Evolutionary conservation across 805 yeast species (phyloP), one percentile per base, ranked within the genome.

Genomic region (Metschnikowia gelsemii): DNA sequence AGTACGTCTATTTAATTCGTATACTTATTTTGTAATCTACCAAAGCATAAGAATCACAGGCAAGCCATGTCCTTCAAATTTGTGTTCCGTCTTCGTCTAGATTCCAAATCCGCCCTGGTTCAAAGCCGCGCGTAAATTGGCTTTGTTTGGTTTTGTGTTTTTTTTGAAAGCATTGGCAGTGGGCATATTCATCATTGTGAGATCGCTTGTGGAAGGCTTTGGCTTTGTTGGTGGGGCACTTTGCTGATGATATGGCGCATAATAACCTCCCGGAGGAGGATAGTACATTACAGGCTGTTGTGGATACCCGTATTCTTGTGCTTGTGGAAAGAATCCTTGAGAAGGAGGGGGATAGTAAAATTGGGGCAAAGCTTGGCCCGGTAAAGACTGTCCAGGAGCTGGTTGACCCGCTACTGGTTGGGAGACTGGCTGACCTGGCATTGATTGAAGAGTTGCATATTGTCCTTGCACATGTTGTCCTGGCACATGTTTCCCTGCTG

Each of bases 81-180:
- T n/a, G n/a, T n/a, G n/a, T n/a, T n/a, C n/a, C n/a, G n/a, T n/a
- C n/a, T n/a, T n/a, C n/a, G 23, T 26, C 36, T 62, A 83, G 26
- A 84, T 82, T 33, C 91, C 91, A 63, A 83, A 84, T 40, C 73
- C 73, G 22, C 84, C 85, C 42, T 76, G 79, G 54, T 77, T 75
- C 35, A 84, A 71, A 2, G 87, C 86, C 38, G 79, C 74, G 51
- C 88, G 72, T 32, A 84, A 68, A 39, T 73, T 70, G 30, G 78
- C 82, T 52, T 81, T 79, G 51, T 77, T 77, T 25, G 68, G 61
- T 18, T 57, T 64, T 38, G 64, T 59, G 54, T 68, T 78, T 55
- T 72, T 71, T 22, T 62, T 56, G 36, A 62, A 52, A 39, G 55
- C 61, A 17, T 55, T 63, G 4, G 72, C 66, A 5, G 70, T 50